Conservation (phyloP, 2,329 filamentous ascomycete genomes). For the Aspergillus jensenii region DNA sequence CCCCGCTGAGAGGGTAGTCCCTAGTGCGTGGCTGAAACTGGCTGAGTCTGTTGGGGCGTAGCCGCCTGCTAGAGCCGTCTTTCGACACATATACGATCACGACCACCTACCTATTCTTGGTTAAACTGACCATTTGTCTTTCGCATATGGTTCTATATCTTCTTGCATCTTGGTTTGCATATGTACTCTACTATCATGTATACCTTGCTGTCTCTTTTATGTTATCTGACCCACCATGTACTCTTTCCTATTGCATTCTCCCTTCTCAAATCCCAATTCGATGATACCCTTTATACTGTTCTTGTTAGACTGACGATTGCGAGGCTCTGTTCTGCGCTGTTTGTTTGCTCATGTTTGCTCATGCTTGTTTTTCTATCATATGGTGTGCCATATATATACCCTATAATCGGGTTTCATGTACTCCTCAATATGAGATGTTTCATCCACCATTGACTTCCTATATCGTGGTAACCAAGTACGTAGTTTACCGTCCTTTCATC, state of each 20-base stretch:
- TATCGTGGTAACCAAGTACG: too few species aligned
- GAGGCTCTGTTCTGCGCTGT: neutral
- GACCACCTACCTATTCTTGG: too few species aligned
- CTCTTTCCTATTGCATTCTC: neutral
- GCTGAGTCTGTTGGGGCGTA: conserved; percentile 7
- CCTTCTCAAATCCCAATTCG: conserved; percentile 1
- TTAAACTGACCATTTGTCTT: neutral
- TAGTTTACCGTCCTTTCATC: too few species aligned
- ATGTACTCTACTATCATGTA: neutral
- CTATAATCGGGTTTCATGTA: too few species aligned
- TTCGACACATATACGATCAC: too few species aligned
- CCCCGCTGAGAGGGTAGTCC: conserved; percentile 30
- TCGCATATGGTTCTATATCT: neutral
- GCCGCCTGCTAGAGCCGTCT: neutral
- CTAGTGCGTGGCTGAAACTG: conserved; percentile 33
- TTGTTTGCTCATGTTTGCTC: neutral
- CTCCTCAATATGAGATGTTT: too few species aligned
- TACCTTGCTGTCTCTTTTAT: neutral
- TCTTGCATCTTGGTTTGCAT: neutral
- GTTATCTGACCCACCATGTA: too few species aligned
- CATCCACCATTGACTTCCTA: too few species aligned
- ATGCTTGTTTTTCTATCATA: conserved; percentile 1
- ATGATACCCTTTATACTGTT: conserved; percentile 1
- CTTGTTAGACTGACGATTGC: neutral
- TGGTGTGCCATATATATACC: neutral